Conservation (phyloP, 352 stramenopile genomes). For the Phytophthora multivora region DNA sequence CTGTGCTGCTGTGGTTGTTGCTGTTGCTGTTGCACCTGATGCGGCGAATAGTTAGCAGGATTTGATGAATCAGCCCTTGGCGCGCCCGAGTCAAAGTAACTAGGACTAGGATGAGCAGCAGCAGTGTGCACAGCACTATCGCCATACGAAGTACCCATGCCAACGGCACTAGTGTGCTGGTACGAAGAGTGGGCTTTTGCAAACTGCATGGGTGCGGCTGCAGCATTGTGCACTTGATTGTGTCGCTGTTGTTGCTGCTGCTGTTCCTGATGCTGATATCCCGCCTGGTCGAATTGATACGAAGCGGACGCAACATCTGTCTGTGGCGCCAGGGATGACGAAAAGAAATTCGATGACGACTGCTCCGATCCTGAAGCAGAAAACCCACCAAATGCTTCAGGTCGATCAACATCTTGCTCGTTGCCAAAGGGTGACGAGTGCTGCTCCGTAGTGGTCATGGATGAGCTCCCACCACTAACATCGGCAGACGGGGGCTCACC, state of each 20-base stretch:
- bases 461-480: neutral
- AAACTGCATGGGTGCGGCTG: constrained; percentile 19
- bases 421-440: constrained; percentile 3
- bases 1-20: constrained; percentile 10
- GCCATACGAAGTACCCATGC: constrained; percentile 3
- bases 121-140: constrained; percentile 10
- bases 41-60: constrained; percentile 20
- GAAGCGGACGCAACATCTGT: constrained; percentile 14
- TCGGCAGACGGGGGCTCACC: neutral
- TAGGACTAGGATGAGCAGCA: constrained; percentile 5
- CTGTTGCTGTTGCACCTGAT: constrained; percentile 9
- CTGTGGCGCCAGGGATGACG: constrained; percentile 30
- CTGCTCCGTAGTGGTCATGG: constrained; percentile 1
- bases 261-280: constrained; percentile 9
- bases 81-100: constrained; percentile 17
- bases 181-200: constrained; percentile 10
- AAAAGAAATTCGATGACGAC: constrained; percentile 46
- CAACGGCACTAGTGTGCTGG: constrained; percentile 4
- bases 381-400: constrained; percentile 34
- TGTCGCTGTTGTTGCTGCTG: constrained; percentile 19
- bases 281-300: constrained; percentile 16
- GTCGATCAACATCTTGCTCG: constrained; percentile 5
- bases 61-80: constrained; percentile 7
- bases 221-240: constrained; percentile 2
- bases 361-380: constrained; percentile 16